Conservation (phyloP, 2,329 filamentous ascomycete species). For the Pseudogymnoascus sp. region DNA sequence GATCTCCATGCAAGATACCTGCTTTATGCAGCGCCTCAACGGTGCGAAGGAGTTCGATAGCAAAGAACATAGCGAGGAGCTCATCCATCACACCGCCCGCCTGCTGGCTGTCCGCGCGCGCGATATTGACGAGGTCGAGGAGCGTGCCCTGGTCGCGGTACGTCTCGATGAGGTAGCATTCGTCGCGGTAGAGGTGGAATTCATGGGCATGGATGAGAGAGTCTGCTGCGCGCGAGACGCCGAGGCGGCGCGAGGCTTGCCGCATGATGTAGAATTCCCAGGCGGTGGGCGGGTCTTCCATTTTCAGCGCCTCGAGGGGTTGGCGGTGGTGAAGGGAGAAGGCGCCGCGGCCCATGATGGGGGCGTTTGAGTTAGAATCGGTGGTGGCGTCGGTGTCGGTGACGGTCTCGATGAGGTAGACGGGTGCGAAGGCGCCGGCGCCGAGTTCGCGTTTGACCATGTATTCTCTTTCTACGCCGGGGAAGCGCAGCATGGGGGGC, state of each 20-base stretch:
- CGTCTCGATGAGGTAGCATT: conserved; percentile 81
- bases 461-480: conserved; percentile 58
- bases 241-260: conserved; percentile 67
- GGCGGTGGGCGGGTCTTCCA: conserved; percentile 77
- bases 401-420: conserved; percentile 81
- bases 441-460: conserved; percentile 78
- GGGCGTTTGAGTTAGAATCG: conserved; percentile 37
- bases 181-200: conserved; percentile 83
- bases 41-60: conserved; percentile 81
- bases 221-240: conserved; percentile 61
- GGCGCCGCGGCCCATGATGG: conserved; percentile 51
- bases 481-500: conserved; percentile 59
- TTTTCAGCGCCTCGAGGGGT: conserved; percentile 80
- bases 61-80: conserved; percentile 87
- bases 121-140: conserved; percentile 87
- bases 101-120: conserved; percentile 56
- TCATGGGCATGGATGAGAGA: conserved; percentile 80
- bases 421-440: conserved; percentile 87
- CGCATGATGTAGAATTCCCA: conserved; percentile 99
- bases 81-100: conserved; percentile 72
- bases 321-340: conserved; percentile 43
- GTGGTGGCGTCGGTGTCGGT: conserved; percentile 39
- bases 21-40: conserved; percentile 77
- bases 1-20: conserved; percentile 78
- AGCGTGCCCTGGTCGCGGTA: conserved; percentile 85